Conservation (phyloP, 495 filamentous ascomycete genomes). For the Aspergillus mulundensis region DNA sequence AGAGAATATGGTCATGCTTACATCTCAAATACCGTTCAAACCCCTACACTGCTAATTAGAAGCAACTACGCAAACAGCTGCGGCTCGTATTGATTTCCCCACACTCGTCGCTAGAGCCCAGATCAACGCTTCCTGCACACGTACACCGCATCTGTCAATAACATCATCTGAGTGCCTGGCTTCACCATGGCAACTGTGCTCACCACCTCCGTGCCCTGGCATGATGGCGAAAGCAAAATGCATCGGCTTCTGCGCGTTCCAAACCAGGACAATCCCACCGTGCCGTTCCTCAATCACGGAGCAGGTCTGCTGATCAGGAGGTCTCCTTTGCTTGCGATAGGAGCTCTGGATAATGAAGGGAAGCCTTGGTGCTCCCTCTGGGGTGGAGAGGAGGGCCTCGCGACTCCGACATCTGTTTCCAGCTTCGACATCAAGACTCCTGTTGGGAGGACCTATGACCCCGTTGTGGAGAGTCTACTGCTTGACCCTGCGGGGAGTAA, state of each 20-base stretch:
- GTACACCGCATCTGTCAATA: neutral
- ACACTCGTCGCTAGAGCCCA: neutral
- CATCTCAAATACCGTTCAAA: neutral
- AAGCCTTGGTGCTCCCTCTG: conserved; percentile 71
- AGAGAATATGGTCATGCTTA: neutral
- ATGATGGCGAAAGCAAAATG: conserved; percentile 51
- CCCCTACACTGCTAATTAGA: neutral
- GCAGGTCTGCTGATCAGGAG: conserved; percentile 49
- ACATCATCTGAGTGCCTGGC: neutral
- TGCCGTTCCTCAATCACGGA: conserved; percentile 47
- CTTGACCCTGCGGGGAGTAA: conserved; percentile 28
- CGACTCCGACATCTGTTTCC: conserved; percentile 49
- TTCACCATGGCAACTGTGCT: conserved; percentile 41
- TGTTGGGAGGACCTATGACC: conserved; percentile 58
- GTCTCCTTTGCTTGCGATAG: conserved; percentile 67
- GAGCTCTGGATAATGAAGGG: conserved; percentile 57
- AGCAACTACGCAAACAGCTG: neutral
- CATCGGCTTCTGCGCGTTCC: conserved; percentile 45
- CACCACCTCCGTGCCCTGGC: conserved; percentile 36
- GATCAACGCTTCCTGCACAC: neutral
- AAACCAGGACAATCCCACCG: conserved; percentile 56
- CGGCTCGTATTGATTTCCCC: conserved; percentile 3
- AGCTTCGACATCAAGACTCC: conserved; percentile 57
- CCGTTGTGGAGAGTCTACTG: conserved; percentile 56
- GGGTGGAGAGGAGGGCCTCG: conserved; percentile 68